Percentiles rank a stretch among this genome's conserved stretches.
Conservation (phyloP, 352 stramenopile species). For the Globisporangium solare region DNA sequence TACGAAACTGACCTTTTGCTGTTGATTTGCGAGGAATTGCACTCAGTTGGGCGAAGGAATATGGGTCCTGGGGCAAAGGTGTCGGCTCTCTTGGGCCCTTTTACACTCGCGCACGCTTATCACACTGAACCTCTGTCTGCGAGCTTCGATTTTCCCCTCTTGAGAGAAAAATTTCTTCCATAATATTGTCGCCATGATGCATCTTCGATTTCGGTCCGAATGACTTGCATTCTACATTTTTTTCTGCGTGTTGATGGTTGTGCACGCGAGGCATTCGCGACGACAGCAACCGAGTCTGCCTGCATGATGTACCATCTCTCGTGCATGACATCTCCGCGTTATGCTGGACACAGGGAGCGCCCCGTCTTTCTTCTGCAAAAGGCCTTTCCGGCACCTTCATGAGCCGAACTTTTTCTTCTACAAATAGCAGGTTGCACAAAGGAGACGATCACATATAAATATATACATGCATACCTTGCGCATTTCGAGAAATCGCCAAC, state of each 20-base stretch:
- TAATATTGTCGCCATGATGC: not conserved
- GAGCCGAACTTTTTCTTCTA: constrained; percentile 1
- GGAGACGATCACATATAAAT: not conserved
- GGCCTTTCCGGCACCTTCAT: not conserved
- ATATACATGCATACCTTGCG: too few relatives aligned
- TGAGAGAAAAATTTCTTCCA: not conserved
- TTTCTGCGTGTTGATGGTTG: not conserved
- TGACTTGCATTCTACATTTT: not conserved
- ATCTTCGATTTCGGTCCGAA: not conserved
- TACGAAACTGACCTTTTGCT: not conserved
- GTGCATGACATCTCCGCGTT: not conserved
- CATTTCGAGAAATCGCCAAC: not conserved
- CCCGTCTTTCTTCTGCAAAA: not conserved
- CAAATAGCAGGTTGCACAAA: not conserved
- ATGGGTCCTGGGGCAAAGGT: too few relatives aligned
- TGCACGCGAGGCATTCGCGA: not conserved
- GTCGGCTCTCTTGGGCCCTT: too few relatives aligned
- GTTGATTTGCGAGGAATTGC: not conserved
- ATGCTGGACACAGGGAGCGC: not conserved
- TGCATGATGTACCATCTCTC: not conserved
- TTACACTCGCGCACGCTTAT: too few relatives aligned
- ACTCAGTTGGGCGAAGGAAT: not conserved
- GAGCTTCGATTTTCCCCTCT: not conserved
- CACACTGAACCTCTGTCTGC: too few relatives aligned
- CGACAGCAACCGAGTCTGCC: not conserved